Evolutionary conservation across 495 filamentous ascomycete genomes (phyloP), one percentile per base, ranked within the genome.

Genomic region (Staphylotrichum longicolle): DNA sequence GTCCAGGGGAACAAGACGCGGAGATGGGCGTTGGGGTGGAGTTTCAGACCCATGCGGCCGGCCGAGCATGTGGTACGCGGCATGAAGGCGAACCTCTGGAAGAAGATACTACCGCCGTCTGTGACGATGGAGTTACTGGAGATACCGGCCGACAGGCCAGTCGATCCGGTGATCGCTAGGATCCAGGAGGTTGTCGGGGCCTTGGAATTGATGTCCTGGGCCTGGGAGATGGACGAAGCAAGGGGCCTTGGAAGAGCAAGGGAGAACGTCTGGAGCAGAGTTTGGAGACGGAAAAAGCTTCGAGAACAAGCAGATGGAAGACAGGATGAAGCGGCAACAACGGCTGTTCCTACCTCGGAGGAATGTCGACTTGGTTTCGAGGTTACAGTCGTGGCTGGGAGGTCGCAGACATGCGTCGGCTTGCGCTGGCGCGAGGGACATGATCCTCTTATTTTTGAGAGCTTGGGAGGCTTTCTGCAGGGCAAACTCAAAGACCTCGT

Each of bases 11-110:
- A 74, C 40, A 86, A 85, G 68, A 98, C 94, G 20, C 84, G 86
- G 51, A 77, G 94, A 20, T 98, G 94, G 94, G 91, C 84, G 8
- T 73, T 97, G 35, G 94, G 81, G 0, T 98, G 94, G 94, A 93
- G 88, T 56, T 97, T 88, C 76, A 77, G 80, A 4, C 80, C 84
- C 54, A 76, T 81, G 65, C 79, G 93, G 54, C 91, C 93, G 33
- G 74, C 66, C 4, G 72, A 89, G 74, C 72, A 64, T 56, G 78
- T 84, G 7, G 83, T 84, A 11, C 77, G 90, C 34, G 82, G 82
- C 3, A 82, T 83, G 4, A 73, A 74, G 37, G 68, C 80, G 3
- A 76, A 73, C 1, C 68, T 84, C 5, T 83, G 82, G 42, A 86
- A 86, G 63, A 83, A 83, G 49, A 68, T 91, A 1, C 54, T 78